Evolutionary conservation across 2,329 filamentous ascomycete species (phyloP).

Genomic region (Ophiostoma novo-ulmi): DNA sequence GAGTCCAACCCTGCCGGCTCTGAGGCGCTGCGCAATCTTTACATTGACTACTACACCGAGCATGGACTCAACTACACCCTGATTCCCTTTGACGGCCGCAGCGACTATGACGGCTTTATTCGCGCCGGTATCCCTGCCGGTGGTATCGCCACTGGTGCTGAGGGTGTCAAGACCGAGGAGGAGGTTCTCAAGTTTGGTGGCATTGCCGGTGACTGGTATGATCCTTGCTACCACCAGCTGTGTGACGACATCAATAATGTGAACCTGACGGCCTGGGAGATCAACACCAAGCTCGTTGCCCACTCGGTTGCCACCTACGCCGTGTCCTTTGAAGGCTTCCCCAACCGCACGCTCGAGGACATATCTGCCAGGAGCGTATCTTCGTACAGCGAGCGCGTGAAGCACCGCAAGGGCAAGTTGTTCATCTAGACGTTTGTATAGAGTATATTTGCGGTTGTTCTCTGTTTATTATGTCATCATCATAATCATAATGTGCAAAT

Average conservation of each 20-base stretch:
- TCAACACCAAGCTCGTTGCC: slow-evolving; percentile 62
- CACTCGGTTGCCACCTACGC: slow-evolving; percentile 69
- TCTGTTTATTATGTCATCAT: neutral
- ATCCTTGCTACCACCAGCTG: slow-evolving; percentile 58
- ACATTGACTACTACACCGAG: slow-evolving; percentile 60
- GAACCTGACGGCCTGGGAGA: slow-evolving; percentile 55
- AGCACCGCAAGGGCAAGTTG: slow-evolving; percentile 48
- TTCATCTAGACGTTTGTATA: slow-evolving; percentile 36
- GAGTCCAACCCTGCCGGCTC: slow-evolving; percentile 65
- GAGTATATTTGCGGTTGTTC: neutral
- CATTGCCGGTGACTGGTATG: slow-evolving; percentile 54
- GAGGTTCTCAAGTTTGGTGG: slow-evolving; percentile 68
- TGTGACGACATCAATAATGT: slow-evolving; percentile 56
- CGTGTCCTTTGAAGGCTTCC: slow-evolving; percentile 60
- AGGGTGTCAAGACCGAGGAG: slow-evolving; percentile 65
- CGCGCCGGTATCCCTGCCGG: slow-evolving; percentile 66
- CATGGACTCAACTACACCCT: slow-evolving; percentile 62
- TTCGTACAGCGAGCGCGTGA: slow-evolving; percentile 33
- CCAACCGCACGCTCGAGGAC: slow-evolving; percentile 42
- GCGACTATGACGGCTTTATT: slow-evolving; percentile 75
- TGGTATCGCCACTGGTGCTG: slow-evolving; percentile 72
- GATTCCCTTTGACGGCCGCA: slow-evolving; percentile 71
- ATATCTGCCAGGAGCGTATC: slow-evolving; percentile 31
- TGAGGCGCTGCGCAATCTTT: slow-evolving; percentile 62
- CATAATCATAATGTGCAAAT: neutral